Conservation (phyloP, 495 filamentous ascomycete genomes). For the Aspergillus biplanus region DNA sequence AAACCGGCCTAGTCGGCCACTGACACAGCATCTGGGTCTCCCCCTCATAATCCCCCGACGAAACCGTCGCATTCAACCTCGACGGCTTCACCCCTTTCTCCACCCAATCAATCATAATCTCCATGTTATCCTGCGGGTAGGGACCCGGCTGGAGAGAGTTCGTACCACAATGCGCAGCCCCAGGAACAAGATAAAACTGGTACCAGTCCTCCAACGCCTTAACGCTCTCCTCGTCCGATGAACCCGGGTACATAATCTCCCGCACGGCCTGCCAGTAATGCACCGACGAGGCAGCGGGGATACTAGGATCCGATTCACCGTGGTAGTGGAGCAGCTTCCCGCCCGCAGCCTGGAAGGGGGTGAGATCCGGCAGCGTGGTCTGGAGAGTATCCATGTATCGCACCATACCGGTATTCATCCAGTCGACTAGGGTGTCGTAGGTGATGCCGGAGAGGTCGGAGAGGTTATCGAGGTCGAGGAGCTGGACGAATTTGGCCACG, state of each 20-base stretch:
- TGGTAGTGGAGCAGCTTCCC: conserved; percentile 57
- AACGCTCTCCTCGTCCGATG: conserved; percentile 35
- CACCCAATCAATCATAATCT: conserved; percentile 55
- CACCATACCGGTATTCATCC: conserved; percentile 43
- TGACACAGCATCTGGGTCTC: conserved; percentile 49
- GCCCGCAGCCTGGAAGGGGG: conserved; percentile 41
- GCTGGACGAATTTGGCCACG: conserved; percentile 32
- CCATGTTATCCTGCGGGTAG: conserved; percentile 49
- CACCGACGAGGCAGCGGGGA: conserved; percentile 53
- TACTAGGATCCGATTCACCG: conserved; percentile 53
- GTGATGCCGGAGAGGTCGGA: conserved; percentile 45
- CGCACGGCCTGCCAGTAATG: conserved; percentile 57
- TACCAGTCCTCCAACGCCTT: conserved; percentile 56
- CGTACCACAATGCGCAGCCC: conserved; percentile 52
- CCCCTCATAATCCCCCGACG: conserved; percentile 36
- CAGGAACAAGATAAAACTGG: conserved; percentile 54
- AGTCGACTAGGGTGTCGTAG: conserved; percentile 51
- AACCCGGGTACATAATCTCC: conserved; percentile 48
- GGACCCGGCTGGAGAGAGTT: conserved; percentile 51
- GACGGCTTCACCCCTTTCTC: conserved; percentile 50
- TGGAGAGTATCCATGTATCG: conserved; percentile 36
- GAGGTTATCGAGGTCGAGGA: conserved; percentile 32
- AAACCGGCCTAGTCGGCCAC: conserved; percentile 32
- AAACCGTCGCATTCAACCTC: conserved; percentile 44
- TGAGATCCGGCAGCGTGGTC: conserved; percentile 49